Base-by-base conservation (phyloP, 2,329 filamentous ascomycete genomes). In the Pestalotiopsis sp. region DNA sequence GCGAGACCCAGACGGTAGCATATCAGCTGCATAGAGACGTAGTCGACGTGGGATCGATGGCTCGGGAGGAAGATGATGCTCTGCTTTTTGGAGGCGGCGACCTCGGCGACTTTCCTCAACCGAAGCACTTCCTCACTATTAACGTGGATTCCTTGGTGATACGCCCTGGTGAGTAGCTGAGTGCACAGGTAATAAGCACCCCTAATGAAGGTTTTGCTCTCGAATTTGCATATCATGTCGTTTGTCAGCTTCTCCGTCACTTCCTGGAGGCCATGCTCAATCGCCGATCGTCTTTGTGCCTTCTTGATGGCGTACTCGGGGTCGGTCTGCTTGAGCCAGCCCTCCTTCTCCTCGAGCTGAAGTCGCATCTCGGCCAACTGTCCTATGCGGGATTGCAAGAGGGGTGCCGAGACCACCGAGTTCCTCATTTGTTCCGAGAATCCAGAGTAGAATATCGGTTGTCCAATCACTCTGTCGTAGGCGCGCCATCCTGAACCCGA, bases 151-250 rank as follows among this genome's bases (percentile, higher is more conserved):
- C 77, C 96, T 83, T 98, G 95, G 77, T 98, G 94, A 79, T 99
- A 99, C 5, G 96, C 95, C 70, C 96, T 86, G 4, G 95, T 97
- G 70, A 98, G 84, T 61, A 98, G 85, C 81, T 98, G 95, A 1
- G 95, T 97, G 62, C 86, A 86, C 52, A 97, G 78, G 78, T 98
- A 99, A 79, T 98, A 98, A 61, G 96, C 95, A 27, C 93, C 90
- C 63, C 96, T 86, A 73, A 99, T 97, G 77, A 98, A 98, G 2
- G 89, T 85, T 78, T 95, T 97, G 84, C 92, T 97, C 81, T 99
- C 96, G 87, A 98, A 95, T 82, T 99, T 99, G 87, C 95, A 98
- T 71, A 99, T 98, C 96, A 99, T 98, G 71, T 92, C 90, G 77
- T 97, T 94, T 27, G 94, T 93, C 87, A 96, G 91, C 72, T 92